These are phyloP conservation scores for Nakazawaea populi DNA, from an alignment of 805 yeast species.

Conservation along the genomic window DNA sequence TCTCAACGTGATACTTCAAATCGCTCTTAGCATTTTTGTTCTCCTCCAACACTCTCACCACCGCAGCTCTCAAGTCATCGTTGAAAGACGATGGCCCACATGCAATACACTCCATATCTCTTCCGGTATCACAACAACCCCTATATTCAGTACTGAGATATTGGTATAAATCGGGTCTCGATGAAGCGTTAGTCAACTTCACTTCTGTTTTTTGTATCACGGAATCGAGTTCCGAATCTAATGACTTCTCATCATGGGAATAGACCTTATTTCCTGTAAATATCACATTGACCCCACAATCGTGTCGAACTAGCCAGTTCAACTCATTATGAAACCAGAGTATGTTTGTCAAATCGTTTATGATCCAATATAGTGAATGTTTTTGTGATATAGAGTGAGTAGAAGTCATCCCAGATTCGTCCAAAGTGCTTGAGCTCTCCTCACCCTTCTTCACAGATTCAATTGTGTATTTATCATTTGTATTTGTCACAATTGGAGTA, in stretches of 20 bases:
- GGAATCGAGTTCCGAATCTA: not conserved
- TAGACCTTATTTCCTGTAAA: slow-evolving; percentile 2
- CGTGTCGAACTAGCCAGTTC: slow-evolving; percentile 7
- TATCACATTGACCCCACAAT: slow-evolving; percentile 11
- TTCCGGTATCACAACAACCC: not conserved
- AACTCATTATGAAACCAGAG: slow-evolving; percentile 12
- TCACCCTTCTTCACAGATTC: not conserved
- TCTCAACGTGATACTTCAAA: slow-evolving; percentile 1
- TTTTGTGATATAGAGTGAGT: not conserved
- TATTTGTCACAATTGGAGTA: not conserved
- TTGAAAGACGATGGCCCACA: slow-evolving; percentile 12
- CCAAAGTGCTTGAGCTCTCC: not conserved
- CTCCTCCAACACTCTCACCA: not conserved
- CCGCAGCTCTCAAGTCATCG: slow-evolving; percentile 7
- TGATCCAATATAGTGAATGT: slow-evolving; percentile 16
- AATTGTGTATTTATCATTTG: not conserved
- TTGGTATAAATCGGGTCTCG: slow-evolving; percentile 1
- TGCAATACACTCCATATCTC: slow-evolving; percentile 2
- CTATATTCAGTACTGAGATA: not conserved
- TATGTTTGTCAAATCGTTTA: slow-evolving; percentile 14
- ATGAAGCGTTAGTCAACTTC: not conserved
- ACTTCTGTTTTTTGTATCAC: not conserved
- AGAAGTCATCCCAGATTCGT: not conserved
- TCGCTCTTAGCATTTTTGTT: not conserved
- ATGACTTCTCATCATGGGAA: not conserved